Evolutionary conservation across 2,329 filamentous ascomycete species (phyloP).

Genomic region (Thermoascus crustaceus): DNA sequence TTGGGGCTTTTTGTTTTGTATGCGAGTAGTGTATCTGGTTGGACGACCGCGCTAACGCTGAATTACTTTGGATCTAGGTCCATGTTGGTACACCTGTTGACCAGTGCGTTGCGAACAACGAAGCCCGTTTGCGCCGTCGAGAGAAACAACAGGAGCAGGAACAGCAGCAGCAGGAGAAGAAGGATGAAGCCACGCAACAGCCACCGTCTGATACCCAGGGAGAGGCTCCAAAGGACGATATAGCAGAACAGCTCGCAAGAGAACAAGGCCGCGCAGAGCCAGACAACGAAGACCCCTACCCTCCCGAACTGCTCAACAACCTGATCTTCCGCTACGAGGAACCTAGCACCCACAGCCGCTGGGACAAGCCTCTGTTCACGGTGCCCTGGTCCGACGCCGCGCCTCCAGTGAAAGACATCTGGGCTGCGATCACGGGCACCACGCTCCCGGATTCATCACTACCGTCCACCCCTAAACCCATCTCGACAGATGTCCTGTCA

Average conservation of each 20-base stretch:
- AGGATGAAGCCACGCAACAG: too few species aligned
- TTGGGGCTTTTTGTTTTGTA: neutral
- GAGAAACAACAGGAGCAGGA: slow-evolving; percentile 6
- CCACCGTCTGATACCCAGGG: slow-evolving; percentile 1
- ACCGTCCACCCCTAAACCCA: neutral
- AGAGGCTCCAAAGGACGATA: slow-evolving; percentile 3
- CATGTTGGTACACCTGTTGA: slow-evolving; percentile 51
- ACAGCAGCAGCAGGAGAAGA: too few species aligned
- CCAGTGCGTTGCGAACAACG: slow-evolving; percentile 49
- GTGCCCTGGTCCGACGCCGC: slow-evolving; percentile 49
- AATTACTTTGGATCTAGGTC: slow-evolving; percentile 38
- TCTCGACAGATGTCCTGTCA: neutral
- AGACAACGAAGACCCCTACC: slow-evolving; percentile 37
- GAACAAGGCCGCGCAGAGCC: slow-evolving; percentile 7
- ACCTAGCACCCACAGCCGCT: slow-evolving; percentile 57
- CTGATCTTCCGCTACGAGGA: slow-evolving; percentile 60
- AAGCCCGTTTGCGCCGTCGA: slow-evolving; percentile 23
- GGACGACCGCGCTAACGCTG: neutral
- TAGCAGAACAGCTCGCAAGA: slow-evolving; percentile 1
- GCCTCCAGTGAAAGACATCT: slow-evolving; percentile 52
- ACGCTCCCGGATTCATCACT: slow-evolving; percentile 18
- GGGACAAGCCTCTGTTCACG: slow-evolving; percentile 59
- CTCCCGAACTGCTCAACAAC: slow-evolving; percentile 52
- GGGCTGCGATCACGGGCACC: slow-evolving; percentile 46
- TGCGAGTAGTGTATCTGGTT: neutral